These are phyloP conservation scores for Piper betle DNA, from an alignment of 164 flowering plant genomes.

Conservation along the genomic window DNA sequence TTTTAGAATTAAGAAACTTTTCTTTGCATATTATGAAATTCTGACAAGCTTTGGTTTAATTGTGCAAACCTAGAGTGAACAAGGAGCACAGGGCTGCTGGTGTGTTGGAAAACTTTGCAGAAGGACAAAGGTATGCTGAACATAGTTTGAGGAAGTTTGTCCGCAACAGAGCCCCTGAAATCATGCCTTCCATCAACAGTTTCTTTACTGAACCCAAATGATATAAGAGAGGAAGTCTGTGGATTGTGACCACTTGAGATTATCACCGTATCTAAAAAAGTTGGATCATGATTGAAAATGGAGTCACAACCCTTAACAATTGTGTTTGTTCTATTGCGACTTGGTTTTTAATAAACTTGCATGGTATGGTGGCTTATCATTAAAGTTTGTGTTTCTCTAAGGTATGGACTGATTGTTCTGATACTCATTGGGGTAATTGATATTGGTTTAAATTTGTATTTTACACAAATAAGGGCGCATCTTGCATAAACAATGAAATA, in stretches of 20 bases:
- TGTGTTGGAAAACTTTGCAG: constrained; percentile 17
- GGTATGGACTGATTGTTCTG: no score
- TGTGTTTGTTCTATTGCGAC: no score
- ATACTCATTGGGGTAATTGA: no score
- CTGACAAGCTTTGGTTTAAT: neutral
- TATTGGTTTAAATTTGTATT: no score
- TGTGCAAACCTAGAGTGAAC: constrained; percentile 4
- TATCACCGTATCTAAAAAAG: neutral
- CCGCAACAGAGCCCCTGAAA: constrained; percentile 14
- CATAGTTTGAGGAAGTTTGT: constrained; percentile 18
- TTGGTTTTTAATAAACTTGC: no score
- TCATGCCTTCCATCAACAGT: constrained; percentile 18
- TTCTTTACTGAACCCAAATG: constrained; percentile 15
- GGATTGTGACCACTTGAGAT: neutral
- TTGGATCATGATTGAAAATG: neutral
- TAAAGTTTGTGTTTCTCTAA: no score
- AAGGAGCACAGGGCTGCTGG: constrained; percentile 18
- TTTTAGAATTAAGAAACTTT: no score
- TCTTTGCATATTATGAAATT: no score
- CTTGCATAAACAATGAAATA: no score
- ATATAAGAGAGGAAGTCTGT: neutral
- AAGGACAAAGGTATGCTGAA: constrained; percentile 18
- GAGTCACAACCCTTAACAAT: no score
- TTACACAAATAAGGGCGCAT: no score
- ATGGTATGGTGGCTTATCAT: no score